These are phyloP conservation scores for Phaeoacremonium minimum DNA, from an alignment of 2,329 filamentous ascomycete species.

Conservation along the genomic window DNA sequence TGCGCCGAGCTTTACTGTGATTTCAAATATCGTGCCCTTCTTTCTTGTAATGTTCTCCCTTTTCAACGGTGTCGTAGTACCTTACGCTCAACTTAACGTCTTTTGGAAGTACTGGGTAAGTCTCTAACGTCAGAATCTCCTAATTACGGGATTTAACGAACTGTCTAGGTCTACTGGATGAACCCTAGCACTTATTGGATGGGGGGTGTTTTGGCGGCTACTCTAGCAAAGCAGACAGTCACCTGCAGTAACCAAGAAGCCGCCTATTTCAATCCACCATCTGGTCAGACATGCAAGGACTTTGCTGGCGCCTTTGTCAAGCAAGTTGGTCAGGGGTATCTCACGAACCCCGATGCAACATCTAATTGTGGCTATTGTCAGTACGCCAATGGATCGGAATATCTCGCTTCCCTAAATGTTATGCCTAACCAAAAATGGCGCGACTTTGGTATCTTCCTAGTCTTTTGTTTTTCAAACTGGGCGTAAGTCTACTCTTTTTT, in stretches of 20 bases:
- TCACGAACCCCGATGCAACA: slow-evolving; percentile 49
- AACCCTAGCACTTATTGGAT: slow-evolving; percentile 71
- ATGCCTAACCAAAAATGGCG: slow-evolving; percentile 61
- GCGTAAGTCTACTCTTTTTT: slow-evolving; percentile 21
- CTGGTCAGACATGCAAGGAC: slow-evolving; percentile 53
- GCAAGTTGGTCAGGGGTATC: slow-evolving; percentile 52
- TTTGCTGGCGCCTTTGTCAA: slow-evolving; percentile 52
- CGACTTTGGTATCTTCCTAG: slow-evolving; percentile 61
- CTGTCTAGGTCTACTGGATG: slow-evolving; percentile 64
- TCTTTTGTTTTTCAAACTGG: slow-evolving; percentile 61
- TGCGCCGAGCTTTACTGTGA: slow-evolving; percentile 73
- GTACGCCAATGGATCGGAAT: slow-evolving; percentile 26
- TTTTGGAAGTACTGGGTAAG: slow-evolving; percentile 75
- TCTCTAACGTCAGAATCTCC: too few species aligned
- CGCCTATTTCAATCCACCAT: slow-evolving; percentile 47
- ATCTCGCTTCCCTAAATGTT: slow-evolving; percentile 28
- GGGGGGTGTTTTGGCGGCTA: slow-evolving; percentile 62
- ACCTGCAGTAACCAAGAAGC: slow-evolving; percentile 5
- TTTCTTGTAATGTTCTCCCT: slow-evolving; percentile 67
- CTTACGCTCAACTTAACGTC: slow-evolving; percentile 58
- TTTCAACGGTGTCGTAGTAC: slow-evolving; percentile 74
- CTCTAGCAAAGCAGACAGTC: slow-evolving; percentile 29
- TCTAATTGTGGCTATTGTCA: slow-evolving; percentile 65
- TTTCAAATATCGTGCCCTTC: slow-evolving; percentile 67
- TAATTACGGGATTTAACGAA: too few species aligned